Percentiles rank a stretch among this genome's conserved stretches.
phyloP scores from a whole-genome alignment of 441 rosid species.

The Croton setiger region DNA sequence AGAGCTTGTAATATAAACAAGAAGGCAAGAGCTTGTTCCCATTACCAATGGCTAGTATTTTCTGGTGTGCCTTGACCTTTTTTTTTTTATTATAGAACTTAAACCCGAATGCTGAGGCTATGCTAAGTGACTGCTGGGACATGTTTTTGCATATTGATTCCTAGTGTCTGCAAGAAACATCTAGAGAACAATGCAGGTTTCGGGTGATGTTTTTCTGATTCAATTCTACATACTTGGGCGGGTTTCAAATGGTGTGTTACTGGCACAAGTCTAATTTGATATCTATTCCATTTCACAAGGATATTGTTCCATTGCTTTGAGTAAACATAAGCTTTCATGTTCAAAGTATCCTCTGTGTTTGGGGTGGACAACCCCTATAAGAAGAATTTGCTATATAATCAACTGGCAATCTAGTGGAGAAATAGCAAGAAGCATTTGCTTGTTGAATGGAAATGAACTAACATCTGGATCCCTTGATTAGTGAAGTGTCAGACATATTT shows the following conservation, averaged over 20 bases:
- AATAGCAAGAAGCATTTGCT: not conserved
- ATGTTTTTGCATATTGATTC: not conserved
- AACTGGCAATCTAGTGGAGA: not conserved
- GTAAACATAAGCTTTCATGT: not conserved
- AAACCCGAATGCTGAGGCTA: not conserved
- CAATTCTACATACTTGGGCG: not conserved
- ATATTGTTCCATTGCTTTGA: not conserved
- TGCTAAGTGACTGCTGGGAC: constrained; percentile 3
- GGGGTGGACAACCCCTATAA: not conserved
- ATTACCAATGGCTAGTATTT: not conserved
- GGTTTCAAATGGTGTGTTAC: not conserved
- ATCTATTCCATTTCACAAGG: constrained; percentile 1
- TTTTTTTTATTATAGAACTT: not conserved
- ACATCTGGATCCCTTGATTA: not conserved
- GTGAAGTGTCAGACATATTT: not conserved
- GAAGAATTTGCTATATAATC: not conserved
- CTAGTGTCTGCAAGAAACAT: not conserved
- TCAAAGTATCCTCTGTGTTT: not conserved
- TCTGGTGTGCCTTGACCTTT: not conserved
- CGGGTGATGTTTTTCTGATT: not conserved
- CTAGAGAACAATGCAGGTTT: constrained; percentile 1
- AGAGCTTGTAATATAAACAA: not conserved
- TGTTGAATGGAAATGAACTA: not conserved
- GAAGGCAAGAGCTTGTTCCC: not conserved
- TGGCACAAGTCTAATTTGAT: not conserved